Base-by-base conservation (phyloP, 106 monocot genomes). In the Narthecium ossifragum region DNA sequence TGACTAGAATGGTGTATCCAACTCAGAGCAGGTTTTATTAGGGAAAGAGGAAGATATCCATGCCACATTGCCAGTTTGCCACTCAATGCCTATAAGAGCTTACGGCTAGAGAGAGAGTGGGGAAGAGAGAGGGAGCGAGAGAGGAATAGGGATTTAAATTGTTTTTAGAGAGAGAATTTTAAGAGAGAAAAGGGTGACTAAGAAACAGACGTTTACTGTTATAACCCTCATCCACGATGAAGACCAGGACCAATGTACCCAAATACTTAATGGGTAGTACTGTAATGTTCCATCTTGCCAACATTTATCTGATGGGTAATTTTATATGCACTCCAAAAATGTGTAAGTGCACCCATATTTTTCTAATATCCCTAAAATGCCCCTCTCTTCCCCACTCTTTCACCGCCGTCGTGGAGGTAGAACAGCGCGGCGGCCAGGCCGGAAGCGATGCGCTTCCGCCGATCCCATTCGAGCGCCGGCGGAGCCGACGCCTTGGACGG, bases 401-500 rank as follows among this genome's bases (percentile, higher is more conserved):
- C n/a, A n/a, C n/a, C n/a, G n/a, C n/a, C n/a, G n/a, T 93, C 93
- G 58, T 93, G 93, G 17, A 93, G 72, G 62, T 93, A 93, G 63
- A 79, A 85, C 21, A 93, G 76, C 20, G 88, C 88, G 1, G 84
- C 81, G 3, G 93, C 84, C 4, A 93, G 79, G 1, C 88, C 93
- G 0, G 63, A 52, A 8, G 85, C 73, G 22, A 93, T 75, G 25
- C 61, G 60, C 53, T 63, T 46, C 30, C 93, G 75, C 33, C 70
- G 69, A 0, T 60, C 55, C 85, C 81, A 93, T 12, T 38, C 59
- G 10, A 93, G 77, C 2, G 55, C n/a, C 6, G 78, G 63, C 21
- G 17, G 22, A 2, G 58, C 3, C 6, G 72, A 14, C 8, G 23
- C 64, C 15, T 6, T 6, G 5, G 70, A 23, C 4, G 74, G n/a